Base-by-base conservation (phyloP, 257 asterid genomes). In the Solanum virginianum region DNA sequence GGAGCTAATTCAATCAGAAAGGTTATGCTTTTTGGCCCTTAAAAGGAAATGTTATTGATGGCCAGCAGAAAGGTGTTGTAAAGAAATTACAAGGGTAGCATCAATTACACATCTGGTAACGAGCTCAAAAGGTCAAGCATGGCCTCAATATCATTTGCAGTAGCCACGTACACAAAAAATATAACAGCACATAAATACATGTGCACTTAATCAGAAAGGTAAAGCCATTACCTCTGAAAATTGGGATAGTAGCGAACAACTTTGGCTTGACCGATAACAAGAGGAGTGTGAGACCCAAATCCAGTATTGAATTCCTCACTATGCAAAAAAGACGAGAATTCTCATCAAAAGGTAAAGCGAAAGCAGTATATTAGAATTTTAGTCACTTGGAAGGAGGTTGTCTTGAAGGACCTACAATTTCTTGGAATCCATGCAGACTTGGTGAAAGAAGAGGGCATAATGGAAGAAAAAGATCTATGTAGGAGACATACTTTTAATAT, bases 281-380 rank as follows among this genome's bases (percentile, higher is more conserved):
- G 96, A 82, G 98, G 97, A 89, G 98, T 94, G 81, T 92, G 94
- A 72, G 98, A 91, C 84, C 99, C 98, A 90, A 94, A 96, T 89
- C 98, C 98, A 86, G 97, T 89, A 90, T 88, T 89, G 85, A 90
- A 94, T 85, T 95, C 98, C 94, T 96, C 99, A 54, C 98, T 96
- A 85, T 51, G 88, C 51, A 84, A 84, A 72, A 32, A 87, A 85
- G 68, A 77, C 57, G 68, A 87, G 45, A 85, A 36, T 56, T 13
- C 80, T 59, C 57, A 86, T 87, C 59, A 88, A 88, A 80, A 69
- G 74, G 84, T 74, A 85, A 83, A 83, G 41, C 47, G 16, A 77
- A 51, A 83, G 82, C 36, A 56, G 72, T 84, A 79, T 56, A 80
- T 79, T 57, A 63, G 84, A 81, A 49, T 16, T 69, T 12, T 69